Percentiles rank a stretch among this genome's conserved stretches.
phyloP scores from a whole-genome alignment of 257 asterid species.

The Solanum raphanifolium region DNA sequence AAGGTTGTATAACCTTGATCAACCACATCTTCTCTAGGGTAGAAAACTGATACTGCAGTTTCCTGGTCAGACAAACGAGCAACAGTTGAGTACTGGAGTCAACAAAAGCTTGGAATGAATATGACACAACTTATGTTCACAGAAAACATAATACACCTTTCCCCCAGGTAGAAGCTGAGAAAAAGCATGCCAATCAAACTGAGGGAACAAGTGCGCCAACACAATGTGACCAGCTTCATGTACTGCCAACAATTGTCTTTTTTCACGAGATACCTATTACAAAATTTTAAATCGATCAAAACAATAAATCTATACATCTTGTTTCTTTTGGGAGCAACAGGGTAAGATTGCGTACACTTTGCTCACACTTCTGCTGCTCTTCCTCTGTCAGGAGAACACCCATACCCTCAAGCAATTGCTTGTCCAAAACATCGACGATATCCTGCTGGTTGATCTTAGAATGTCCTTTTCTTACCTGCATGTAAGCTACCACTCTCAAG shows the following conservation, averaged over 20 bases:
- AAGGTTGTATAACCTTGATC: conserved; percentile 86
- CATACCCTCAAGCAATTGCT: conserved; percentile 98
- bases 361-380: conserved; percentile 90
- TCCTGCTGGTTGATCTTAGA: conserved; percentile 79
- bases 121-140: neutral
- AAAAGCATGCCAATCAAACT: conserved; percentile 98
- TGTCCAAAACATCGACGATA: conserved; percentile 85
- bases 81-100: neutral
- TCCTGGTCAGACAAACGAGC: conserved; percentile 49
- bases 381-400: conserved; percentile 99
- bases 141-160: conserved; percentile 37
- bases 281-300: neutral
- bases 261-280: conserved; percentile 63
- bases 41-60: conserved; percentile 93
- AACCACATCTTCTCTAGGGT: conserved; percentile 90
- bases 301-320: conserved; percentile 1
- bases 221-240: conserved; percentile 98
- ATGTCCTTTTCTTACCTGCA: conserved; percentile 84
- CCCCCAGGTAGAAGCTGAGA: conserved; percentile 99
- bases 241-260: conserved; percentile 78
- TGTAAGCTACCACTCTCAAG: neutral
- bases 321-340: conserved; percentile 1
- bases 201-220: conserved; percentile 93
- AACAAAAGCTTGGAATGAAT: neutral
- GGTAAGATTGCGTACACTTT: conserved; percentile 47